A percentile compares a stretch with the other conserved stretches of the same genome.
Conservation (phyloP, 108 stramenopile species). For the Bacterosira constricta region DNA sequence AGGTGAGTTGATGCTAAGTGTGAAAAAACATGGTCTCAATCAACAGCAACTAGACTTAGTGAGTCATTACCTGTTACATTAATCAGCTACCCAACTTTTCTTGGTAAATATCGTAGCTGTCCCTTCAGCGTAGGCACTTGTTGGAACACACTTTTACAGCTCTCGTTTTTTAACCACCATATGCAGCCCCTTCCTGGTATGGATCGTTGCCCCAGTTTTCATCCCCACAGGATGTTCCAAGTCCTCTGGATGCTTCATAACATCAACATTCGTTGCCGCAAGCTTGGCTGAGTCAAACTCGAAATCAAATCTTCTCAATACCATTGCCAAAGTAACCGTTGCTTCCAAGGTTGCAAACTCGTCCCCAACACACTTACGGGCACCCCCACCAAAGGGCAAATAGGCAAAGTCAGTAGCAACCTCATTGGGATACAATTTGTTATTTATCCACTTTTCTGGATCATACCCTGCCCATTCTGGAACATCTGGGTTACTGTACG, state of each 20-base stretch:
- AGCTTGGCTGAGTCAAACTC: constrained; percentile 77
- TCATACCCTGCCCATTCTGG: constrained; percentile 94
- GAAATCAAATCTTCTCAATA: constrained; percentile 91
- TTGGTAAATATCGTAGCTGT: too few species aligned
- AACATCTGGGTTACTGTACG: constrained; percentile 82
- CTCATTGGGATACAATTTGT: constrained; percentile 93
- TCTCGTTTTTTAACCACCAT: constrained; percentile 82
- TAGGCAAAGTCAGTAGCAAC: constrained; percentile 89
- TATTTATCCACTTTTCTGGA: constrained; percentile 79
- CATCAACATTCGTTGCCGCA: constrained; percentile 36
- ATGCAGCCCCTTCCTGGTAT: constrained; percentile 90
- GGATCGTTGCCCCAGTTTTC: constrained; percentile 96
- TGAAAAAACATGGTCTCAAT: too few species aligned
- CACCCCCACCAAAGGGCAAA: constrained; percentile 92
- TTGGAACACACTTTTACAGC: neutral
- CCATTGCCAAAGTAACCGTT: constrained; percentile 90
- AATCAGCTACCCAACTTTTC: too few species aligned
- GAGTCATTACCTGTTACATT: too few species aligned
- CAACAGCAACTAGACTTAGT: too few species aligned
- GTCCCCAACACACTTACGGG: constrained; percentile 96
- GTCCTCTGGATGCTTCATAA: constrained; percentile 57
- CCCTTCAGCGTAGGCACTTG: too few species aligned
- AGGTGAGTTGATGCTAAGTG: too few species aligned
- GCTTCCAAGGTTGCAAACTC: constrained; percentile 96
- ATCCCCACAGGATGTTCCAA: constrained; percentile 94